These are phyloP conservation scores for Rhizopus stolonifer DNA, from an alignment of 371 early-diverging fungal genomes.

Conservation along the genomic window DNA sequence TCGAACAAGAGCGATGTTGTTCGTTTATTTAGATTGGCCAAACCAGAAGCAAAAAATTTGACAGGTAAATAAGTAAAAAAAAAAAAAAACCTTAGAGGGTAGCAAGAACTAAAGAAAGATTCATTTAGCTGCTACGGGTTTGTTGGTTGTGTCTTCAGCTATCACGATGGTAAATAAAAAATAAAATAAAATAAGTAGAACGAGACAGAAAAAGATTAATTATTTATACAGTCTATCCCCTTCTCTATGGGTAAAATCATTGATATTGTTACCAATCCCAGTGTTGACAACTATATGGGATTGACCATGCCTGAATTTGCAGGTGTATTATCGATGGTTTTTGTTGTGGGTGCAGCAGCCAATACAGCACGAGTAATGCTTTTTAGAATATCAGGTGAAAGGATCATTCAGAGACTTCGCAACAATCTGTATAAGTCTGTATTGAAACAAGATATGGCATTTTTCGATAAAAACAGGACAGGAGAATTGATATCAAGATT, in stretches of 20 bases:
- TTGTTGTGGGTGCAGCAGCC: constrained; percentile 69
- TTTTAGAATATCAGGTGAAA: constrained; percentile 73
- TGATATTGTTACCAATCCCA: constrained; percentile 64
- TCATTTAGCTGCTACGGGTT: constrained; percentile 39
- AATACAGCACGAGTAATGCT: constrained; percentile 76
- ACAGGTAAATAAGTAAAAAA: constrained; percentile 27
- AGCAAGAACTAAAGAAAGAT: background rate
- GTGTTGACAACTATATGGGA: constrained; percentile 47
- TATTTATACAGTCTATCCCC: constrained; percentile 55
- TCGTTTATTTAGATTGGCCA: constrained; percentile 42
- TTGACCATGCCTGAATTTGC: constrained; percentile 60
- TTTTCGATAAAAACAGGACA: constrained; percentile 73
- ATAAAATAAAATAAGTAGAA: background rate
- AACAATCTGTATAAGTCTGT: constrained; percentile 54
- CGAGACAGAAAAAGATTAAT: no score
- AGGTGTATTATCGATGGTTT: constrained; percentile 53
- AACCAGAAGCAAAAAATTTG: constrained; percentile 47
- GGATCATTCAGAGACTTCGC: constrained; percentile 67
- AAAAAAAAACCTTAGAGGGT: background rate
- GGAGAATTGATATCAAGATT: constrained; percentile 82
- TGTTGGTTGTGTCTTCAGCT: constrained; percentile 71
- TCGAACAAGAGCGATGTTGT: constrained; percentile 26
- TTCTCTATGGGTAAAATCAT: constrained; percentile 81
- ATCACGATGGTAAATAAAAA: constrained; percentile 61
- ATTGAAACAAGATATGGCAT: constrained; percentile 68